Evolutionary conservation across 2,329 filamentous ascomycete genomes (phyloP).

Genomic region (Diplodia intermedia): DNA sequence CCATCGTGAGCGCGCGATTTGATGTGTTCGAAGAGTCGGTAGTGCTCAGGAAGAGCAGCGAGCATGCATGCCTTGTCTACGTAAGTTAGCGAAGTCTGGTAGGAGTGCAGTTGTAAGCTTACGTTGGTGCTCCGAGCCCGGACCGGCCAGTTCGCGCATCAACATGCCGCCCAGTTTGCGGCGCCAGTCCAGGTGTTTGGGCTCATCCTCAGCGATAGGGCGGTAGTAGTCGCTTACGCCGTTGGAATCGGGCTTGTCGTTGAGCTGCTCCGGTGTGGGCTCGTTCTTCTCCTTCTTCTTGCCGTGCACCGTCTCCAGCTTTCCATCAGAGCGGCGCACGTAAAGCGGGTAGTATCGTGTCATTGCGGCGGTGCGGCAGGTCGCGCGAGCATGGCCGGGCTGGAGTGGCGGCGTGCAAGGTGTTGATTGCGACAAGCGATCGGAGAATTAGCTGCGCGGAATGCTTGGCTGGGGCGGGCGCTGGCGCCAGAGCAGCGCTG

Average conservation of each 20-base stretch:
- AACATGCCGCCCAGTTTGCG: conserved; percentile 67
- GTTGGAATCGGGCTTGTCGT: conserved; percentile 59
- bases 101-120: background rate
- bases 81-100: conserved; percentile 1
- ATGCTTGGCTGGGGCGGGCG: background rate
- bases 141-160: conserved; percentile 56
- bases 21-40: conserved; percentile 65
- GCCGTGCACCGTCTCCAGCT: conserved; percentile 55
- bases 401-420: background rate
- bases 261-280: conserved; percentile 59
- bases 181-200: conserved; percentile 64
- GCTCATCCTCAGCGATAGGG: conserved; percentile 57
- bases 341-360: conserved; percentile 58
- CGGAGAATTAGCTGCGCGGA: conserved; percentile 15
- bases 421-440: background rate
- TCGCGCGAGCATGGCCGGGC: conserved; percentile 20
- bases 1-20: conserved; percentile 58
- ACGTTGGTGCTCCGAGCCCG: conserved; percentile 46
- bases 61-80: conserved; percentile 56
- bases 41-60: conserved; percentile 62
- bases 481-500: background rate
- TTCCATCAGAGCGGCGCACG: conserved; percentile 57
- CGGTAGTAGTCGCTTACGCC: conserved; percentile 64
- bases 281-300: conserved; percentile 60
- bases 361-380: conserved; percentile 41